Conservation (phyloP, 139 green algal genomes). For the Coelastrella sp. region DNA sequence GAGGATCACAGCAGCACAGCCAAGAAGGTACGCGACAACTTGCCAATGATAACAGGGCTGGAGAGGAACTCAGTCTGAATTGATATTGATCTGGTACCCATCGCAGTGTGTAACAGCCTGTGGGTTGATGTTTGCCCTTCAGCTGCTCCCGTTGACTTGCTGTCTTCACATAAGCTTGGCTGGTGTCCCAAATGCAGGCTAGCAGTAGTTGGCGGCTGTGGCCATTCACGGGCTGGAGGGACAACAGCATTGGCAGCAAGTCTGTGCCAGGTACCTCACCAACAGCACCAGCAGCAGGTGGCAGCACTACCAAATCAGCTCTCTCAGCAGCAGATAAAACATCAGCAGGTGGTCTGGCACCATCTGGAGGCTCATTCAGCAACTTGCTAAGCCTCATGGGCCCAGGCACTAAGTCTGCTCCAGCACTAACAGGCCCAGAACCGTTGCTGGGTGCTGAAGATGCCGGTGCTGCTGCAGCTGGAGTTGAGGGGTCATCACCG, state of each 20-base stretch:
- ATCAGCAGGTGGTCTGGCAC: background rate
- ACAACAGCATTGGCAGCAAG: background rate
- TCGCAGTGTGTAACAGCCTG: too few species aligned
- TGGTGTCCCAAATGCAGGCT: too few species aligned
- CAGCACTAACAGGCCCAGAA: background rate
- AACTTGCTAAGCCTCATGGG: conserved; percentile 30
- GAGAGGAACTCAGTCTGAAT: background rate
- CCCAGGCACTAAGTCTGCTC: background rate
- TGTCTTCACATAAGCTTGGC: background rate
- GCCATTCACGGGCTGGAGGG: conserved; percentile 60
- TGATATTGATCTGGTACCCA: too few species aligned
- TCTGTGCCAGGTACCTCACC: too few species aligned
- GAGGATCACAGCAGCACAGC: conserved; percentile 12
- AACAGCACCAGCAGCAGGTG: background rate
- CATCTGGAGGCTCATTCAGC: conserved; percentile 20
- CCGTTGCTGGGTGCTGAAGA: background rate
- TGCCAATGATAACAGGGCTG: too few species aligned
- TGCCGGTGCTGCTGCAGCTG: background rate
- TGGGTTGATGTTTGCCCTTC: background rate
- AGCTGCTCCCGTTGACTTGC: background rate
- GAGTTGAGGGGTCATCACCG: background rate
- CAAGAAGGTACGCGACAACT: conserved; percentile 18
- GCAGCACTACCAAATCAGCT: background rate
- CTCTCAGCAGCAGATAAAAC: conserved; percentile 3
- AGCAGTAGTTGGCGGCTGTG: conserved; percentile 70